These are phyloP conservation scores for Peronosclerospora sorghi DNA, from an alignment of 352 stramenopile genomes.

Conservation along the genomic window DNA sequence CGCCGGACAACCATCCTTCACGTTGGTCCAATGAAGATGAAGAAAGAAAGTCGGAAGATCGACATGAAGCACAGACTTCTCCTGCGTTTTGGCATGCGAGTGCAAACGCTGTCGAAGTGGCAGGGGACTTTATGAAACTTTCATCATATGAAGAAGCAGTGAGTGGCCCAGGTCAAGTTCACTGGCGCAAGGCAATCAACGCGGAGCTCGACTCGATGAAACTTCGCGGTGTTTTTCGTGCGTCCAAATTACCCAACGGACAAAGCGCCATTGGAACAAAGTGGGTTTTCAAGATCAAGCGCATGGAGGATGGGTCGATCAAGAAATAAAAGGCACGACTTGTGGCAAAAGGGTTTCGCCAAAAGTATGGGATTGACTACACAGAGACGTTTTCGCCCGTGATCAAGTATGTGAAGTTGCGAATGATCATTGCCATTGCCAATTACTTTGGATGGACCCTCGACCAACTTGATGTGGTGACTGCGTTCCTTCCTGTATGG, in stretches of 20 bases:
- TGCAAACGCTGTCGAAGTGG: too few species aligned
- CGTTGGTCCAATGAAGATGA: too few species aligned
- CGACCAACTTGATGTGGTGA: constrained; percentile 5
- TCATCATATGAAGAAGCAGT: constrained; percentile 4
- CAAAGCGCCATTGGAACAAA: constrained; percentile 10
- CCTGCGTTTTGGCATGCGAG: too few species aligned
- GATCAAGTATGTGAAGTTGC: not conserved
- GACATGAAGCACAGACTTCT: too few species aligned
- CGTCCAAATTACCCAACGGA: not conserved
- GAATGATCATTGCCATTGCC: not conserved
- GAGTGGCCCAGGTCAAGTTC: constrained; percentile 4
- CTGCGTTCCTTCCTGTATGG: constrained; percentile 1
- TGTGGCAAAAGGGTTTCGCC: constrained; percentile 4
- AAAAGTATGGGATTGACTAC: constrained; percentile 25
- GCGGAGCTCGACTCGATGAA: constrained; percentile 3
- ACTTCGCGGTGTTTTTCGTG: constrained; percentile 1
- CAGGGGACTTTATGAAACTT: not conserved
- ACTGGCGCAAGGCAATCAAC: constrained; percentile 8
- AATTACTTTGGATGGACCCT: not conserved
- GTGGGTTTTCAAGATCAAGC: constrained; percentile 31
- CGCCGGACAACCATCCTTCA: too few species aligned
- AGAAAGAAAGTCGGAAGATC: too few species aligned
- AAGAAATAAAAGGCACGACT: constrained; percentile 14
- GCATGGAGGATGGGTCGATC: constrained; percentile 22
- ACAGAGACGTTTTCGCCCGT: not conserved